phyloP scores from a whole-genome alignment of 2,329 filamentous ascomycete species.

The Berkeleyomyces rouxiae region DNA sequence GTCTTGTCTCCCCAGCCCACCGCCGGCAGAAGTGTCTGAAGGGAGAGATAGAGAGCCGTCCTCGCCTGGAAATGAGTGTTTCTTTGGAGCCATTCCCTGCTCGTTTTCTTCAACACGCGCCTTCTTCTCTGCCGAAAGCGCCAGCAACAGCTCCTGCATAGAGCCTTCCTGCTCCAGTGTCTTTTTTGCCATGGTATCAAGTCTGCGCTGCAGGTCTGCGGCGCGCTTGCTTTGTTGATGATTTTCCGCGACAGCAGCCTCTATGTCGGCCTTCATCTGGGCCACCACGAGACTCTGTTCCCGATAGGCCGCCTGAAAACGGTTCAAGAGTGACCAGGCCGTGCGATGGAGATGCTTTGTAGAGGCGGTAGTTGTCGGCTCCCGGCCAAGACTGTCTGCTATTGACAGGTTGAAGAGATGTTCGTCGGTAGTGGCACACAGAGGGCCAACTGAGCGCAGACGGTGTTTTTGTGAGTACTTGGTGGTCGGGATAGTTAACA shows the following conservation, averaged over 20 bases:
- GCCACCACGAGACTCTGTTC: constrained; percentile 32
- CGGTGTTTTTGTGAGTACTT: background rate
- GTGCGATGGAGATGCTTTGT: constrained; percentile 21
- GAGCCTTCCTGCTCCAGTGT: constrained; percentile 36
- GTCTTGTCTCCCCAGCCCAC: background rate
- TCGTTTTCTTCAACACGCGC: constrained; percentile 25
- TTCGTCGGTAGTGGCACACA: constrained; percentile 25
- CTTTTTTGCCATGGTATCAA: constrained; percentile 40
- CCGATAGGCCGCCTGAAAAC: constrained; percentile 43
- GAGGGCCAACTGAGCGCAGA: background rate
- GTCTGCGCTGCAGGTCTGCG: constrained; percentile 38
- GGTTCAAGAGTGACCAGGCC: constrained; percentile 36
- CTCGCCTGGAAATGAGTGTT: background rate
- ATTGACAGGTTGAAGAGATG: constrained; percentile 40
- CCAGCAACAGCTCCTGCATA: constrained; percentile 33
- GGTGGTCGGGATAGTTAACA: constrained; percentile 28
- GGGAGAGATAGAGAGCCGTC: background rate
- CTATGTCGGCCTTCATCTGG: constrained; percentile 37
- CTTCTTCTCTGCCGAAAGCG: constrained; percentile 35
- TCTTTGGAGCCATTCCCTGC: background rate
- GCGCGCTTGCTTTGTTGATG: constrained; percentile 37
- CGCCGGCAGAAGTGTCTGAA: background rate
- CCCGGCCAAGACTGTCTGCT: constrained; percentile 30
- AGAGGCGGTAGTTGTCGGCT: constrained; percentile 8
- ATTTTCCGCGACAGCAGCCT: constrained; percentile 36